Evolutionary conservation across 1,139 yeast species (phyloP).

Genomic region (Saccharomycopsis hybrid): DNA sequence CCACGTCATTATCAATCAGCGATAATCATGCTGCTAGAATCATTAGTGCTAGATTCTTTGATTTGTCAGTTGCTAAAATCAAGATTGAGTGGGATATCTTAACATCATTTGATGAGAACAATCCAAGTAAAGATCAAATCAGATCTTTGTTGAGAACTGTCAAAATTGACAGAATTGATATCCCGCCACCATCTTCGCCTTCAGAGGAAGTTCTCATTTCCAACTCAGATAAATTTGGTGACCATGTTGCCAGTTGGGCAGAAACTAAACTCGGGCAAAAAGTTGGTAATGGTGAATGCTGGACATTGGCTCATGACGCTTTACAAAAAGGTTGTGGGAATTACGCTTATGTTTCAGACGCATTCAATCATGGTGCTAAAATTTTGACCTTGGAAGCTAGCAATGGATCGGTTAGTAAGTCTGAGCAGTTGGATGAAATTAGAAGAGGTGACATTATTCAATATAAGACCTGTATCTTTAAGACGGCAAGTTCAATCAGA

Average conservation of each 20-base stretch:
- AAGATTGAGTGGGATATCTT: conserved; percentile 39
- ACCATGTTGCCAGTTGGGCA: conserved; percentile 58
- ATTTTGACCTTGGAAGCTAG: conserved; percentile 34
- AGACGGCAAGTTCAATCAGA: conserved; percentile 26
- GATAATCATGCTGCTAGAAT: conserved; percentile 26
- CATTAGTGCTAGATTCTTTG: conserved; percentile 40
- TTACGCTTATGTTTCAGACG: conserved; percentile 53
- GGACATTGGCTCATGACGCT: conserved; percentile 70
- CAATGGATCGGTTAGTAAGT: conserved; percentile 18
- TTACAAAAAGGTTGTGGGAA: conserved; percentile 53
- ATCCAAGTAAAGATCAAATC: conserved; percentile 25
- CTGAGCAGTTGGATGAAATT: conserved; percentile 27
- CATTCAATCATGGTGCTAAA: conserved; percentile 53
- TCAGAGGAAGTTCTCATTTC: conserved; percentile 37
- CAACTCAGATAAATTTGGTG: conserved; percentile 39
- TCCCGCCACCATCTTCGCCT: conserved; percentile 41
- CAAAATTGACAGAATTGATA: conserved; percentile 33
- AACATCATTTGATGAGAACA: conserved; percentile 24
- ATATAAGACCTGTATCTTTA: conserved; percentile 40
- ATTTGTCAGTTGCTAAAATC: conserved; percentile 43
- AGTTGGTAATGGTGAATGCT: conserved; percentile 72
- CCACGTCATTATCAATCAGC: conserved; percentile 30
- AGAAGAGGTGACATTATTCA: conserved; percentile 44
- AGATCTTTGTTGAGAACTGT: conserved; percentile 22
- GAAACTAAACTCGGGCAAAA: conserved; percentile 47